Evolutionary conservation across 176 grass and related monocot genomes (phyloP), one percentile per base, ranked within the genome.

Genomic region (Areca catechu): DNA sequence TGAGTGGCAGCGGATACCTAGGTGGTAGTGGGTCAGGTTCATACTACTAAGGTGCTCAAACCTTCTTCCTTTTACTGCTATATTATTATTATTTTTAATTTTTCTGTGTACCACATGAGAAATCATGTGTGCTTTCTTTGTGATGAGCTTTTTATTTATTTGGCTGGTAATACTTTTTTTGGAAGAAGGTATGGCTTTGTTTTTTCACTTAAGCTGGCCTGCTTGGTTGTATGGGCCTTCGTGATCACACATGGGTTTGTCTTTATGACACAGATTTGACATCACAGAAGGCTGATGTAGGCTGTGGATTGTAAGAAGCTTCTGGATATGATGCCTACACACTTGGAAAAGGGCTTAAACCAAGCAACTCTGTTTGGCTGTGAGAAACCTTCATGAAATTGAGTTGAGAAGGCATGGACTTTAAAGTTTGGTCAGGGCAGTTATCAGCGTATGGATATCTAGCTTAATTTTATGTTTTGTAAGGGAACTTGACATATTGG

Each of bases 211-310:
- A 43, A 43, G 34, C 34, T 64, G 59, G 71, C 27, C 43, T 70
- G 73, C 51, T 49, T 50, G 66, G 52, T 75, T 74, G 47, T 51
- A 43, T 43, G 34, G 34, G 34, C 61, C 58, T 79, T 24, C 20
- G 57, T 69, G 75, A 80, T 83, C 85, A 85, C 77, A 79, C 57
- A 62, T 90, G 79, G 63, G 79, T 84, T 84, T 72, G 69, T 65
- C 81, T 79, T 82, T 75, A 82, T 90, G 65, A 74, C 66, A 81
- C 75, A 85, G 78, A 90, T 85, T 79, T 76, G 62, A 68, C 72
- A 79, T 75, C 58, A 56, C 48, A 61, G 76, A 79, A 82, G 66
- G 60, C 78, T 76, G 78, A 75, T 85, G 82, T 85, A 82, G 68
- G 75, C 59, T 80, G 51, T 75, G 71, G 81, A 90, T 79, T 78